Conservation (phyloP, 2,329 filamentous ascomycete genomes). For the Magnaporthiopsis rhizophila region DNA sequence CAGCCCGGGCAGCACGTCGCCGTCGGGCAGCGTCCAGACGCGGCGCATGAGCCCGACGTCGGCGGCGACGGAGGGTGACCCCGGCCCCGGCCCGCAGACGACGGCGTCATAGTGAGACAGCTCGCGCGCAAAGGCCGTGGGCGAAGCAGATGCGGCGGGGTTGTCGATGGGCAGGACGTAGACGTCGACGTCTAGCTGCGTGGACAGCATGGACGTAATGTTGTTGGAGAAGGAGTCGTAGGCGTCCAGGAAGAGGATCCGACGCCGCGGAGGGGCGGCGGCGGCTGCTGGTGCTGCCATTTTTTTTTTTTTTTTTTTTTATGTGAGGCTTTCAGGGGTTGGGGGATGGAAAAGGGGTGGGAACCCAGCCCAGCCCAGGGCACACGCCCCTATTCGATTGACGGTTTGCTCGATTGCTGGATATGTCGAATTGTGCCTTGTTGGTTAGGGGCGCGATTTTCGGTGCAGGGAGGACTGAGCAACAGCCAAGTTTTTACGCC, state of each 20-base stretch:
- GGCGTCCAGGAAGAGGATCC: constrained; percentile 84
- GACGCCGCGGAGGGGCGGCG: constrained; percentile 3
- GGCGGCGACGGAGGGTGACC: constrained; percentile 60
- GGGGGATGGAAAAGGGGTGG: background rate
- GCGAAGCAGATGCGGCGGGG: constrained; percentile 23
- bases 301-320: too few relatives aligned
- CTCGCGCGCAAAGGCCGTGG: constrained; percentile 33
- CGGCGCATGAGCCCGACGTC: constrained; percentile 77
- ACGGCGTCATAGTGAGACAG: constrained; percentile 67
- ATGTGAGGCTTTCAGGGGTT: too few relatives aligned
- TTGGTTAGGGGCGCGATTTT: background rate
- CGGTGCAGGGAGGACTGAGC: too few relatives aligned
- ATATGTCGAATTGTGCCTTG: background rate
- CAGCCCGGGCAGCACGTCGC: constrained; percentile 63
- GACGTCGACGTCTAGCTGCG: constrained; percentile 59
- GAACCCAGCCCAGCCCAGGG: background rate
- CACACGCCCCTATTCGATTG: background rate
- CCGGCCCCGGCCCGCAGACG: constrained; percentile 85
- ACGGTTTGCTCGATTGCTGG: background rate
- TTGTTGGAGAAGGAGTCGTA: constrained; percentile 98
- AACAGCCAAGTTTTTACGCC: too few relatives aligned
- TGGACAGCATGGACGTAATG: constrained; percentile 73
- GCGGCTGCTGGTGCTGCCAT: background rate
- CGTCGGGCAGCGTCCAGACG: constrained; percentile 60
- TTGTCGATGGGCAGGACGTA: constrained; percentile 65